Percentiles rank a stretch among this genome's conserved stretches.
phyloP scores from a whole-genome alignment of 2,329 filamentous ascomycete species.

The Aspergillus ochraceus region DNA sequence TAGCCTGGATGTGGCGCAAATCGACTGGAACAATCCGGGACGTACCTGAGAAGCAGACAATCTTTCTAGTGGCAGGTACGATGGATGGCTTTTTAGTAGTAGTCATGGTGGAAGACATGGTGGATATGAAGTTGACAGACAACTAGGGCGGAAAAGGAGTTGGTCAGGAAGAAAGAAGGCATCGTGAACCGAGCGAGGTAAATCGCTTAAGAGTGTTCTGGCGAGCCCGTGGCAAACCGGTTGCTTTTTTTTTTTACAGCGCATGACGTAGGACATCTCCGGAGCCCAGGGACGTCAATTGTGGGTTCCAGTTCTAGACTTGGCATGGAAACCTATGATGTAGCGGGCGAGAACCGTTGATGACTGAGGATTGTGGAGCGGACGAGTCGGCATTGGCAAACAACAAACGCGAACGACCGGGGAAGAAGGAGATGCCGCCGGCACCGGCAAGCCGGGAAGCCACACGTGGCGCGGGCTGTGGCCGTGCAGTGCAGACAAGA shows the following conservation, averaged over 20 bases:
- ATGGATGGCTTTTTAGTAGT: slow-evolving; percentile 34
- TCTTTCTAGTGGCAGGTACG: slow-evolving; percentile 37
- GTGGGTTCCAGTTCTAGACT: background rate
- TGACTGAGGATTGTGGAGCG: background rate
- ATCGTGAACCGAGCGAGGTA: background rate
- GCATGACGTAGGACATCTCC: background rate
- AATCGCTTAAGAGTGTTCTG: background rate
- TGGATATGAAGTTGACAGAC: background rate
- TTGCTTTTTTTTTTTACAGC: background rate
- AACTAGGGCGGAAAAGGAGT: background rate
- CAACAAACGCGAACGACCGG: too few relatives aligned
- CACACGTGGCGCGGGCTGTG: background rate
- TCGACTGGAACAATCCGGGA: background rate
- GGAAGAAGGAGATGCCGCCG: too few relatives aligned
- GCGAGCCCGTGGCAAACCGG: background rate
- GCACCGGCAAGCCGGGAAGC: background rate
- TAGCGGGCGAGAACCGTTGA: background rate
- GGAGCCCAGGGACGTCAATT: background rate
- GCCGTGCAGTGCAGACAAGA: background rate
- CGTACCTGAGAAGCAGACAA: slow-evolving; percentile 48
- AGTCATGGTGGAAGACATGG: background rate
- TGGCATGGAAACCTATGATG: background rate
- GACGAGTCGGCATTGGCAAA: background rate
- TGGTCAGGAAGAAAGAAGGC: too few relatives aligned
- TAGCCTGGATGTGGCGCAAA: slow-evolving; percentile 5